These are phyloP conservation scores for Boletus eberwhitei DNA, from an alignment of 768 basidiomycete genomes.

Conservation along the genomic window DNA sequence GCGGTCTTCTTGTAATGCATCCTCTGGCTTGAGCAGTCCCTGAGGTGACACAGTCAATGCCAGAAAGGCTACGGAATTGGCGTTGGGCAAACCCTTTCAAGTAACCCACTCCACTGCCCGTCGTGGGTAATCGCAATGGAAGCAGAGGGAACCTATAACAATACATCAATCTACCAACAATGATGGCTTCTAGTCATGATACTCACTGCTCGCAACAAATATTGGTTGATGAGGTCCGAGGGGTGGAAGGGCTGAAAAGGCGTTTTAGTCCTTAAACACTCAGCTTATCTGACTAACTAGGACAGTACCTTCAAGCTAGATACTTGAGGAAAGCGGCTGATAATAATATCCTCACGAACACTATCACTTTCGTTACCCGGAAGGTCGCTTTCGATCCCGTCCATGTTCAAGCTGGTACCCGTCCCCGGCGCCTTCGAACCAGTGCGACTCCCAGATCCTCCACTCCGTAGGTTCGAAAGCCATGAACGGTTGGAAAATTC, in stretches of 20 bases:
- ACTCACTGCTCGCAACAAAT: slow-evolving; percentile 6
- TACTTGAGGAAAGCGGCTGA: slow-evolving; percentile 3
- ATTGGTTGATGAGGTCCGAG: slow-evolving; percentile 7
- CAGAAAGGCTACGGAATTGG: no score
- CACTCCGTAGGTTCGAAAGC: not conserved
- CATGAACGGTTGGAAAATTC: not conserved
- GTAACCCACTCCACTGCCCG: slow-evolving; percentile 5
- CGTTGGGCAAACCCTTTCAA: not conserved
- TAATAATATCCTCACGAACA: not conserved
- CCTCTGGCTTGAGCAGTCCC: not conserved
- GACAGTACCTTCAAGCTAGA: not conserved
- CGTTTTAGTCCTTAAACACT: not conserved
- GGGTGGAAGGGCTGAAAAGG: slow-evolving; percentile 6
- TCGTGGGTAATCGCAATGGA: slow-evolving; percentile 9
- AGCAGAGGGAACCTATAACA: slow-evolving; percentile 5
- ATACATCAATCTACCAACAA: not conserved
- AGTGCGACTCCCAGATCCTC: not conserved
- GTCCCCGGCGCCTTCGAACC: not conserved
- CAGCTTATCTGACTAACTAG: not conserved
- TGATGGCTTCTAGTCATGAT: not conserved
- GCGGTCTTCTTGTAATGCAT: not conserved
- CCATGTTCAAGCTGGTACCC: not conserved
- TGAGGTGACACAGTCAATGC: not conserved
- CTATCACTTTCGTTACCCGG: not conserved
- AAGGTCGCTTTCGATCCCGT: not conserved